Evolutionary conservation across 768 basidiomycete species (phyloP).

Genomic region (Tulasnella calospora): DNA sequence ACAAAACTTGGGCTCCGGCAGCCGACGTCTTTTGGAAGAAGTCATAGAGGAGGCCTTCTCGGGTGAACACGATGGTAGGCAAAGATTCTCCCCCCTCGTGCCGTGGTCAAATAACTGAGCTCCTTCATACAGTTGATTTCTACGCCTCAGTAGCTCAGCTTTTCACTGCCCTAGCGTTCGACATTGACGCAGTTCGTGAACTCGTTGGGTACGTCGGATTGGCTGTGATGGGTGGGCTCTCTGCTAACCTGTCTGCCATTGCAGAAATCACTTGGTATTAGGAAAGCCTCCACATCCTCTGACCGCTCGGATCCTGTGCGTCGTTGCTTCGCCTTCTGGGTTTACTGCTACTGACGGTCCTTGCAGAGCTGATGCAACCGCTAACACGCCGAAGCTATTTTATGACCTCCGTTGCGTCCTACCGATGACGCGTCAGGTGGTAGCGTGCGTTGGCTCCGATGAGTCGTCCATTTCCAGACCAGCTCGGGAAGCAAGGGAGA

Average conservation of each 20-base stretch:
- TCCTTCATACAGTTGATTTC: slow-evolving; percentile 54
- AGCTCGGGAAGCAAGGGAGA: slow-evolving; percentile 75
- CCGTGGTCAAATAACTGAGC: slow-evolving; percentile 8
- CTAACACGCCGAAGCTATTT: slow-evolving; percentile 52
- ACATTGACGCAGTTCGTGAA: slow-evolving; percentile 57
- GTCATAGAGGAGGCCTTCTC: slow-evolving; percentile 75
- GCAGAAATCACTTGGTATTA: slow-evolving; percentile 56
- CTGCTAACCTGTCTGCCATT: slow-evolving; percentile 19
- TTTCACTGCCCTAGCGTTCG: slow-evolving; percentile 57
- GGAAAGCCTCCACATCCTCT: slow-evolving; percentile 61
- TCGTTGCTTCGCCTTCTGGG: slow-evolving; percentile 46
- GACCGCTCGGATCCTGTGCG: slow-evolving; percentile 33
- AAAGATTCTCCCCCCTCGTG: background rate
- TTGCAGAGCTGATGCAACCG: slow-evolving; percentile 30
- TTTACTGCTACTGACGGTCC: slow-evolving; percentile 42
- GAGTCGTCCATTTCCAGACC: slow-evolving; percentile 69
- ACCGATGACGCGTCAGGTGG: slow-evolving; percentile 65
- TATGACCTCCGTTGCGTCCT: slow-evolving; percentile 57
- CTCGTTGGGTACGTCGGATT: slow-evolving; percentile 56
- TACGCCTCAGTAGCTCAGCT: slow-evolving; percentile 58
- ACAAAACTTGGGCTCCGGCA: slow-evolving; percentile 71
- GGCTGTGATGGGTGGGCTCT: slow-evolving; percentile 22
- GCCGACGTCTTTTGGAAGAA: slow-evolving; percentile 66
- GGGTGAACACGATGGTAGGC: slow-evolving; percentile 59
- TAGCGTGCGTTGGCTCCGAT: slow-evolving; percentile 64